Conservation (phyloP, 257 asterid genomes). For the Capsicum rhomboideum region DNA sequence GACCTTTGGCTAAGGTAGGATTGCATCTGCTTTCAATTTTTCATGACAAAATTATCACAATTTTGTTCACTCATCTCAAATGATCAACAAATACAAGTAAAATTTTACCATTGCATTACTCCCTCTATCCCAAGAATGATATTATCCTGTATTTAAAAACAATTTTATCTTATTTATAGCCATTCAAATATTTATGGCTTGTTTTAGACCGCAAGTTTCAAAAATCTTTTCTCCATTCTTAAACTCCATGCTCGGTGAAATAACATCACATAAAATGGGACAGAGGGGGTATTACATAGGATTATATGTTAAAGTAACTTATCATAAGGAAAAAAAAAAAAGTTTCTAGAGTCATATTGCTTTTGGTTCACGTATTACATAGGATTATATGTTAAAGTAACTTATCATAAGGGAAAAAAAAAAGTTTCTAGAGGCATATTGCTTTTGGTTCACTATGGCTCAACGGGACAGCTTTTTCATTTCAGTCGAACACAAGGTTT, state of each 20-base stretch:
- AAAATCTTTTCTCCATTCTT: neutral
- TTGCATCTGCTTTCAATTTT: neutral
- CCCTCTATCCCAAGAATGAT: neutral
- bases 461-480: neutral
- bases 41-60: neutral
- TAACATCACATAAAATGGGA: neutral
- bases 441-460: neutral
- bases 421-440: neutral
- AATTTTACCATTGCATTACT: neutral
- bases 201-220: neutral
- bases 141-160: neutral
- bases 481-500: neutral
- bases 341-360: neutral
- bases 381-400: neutral
- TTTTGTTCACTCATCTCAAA: neutral
- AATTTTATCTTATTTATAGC: neutral
- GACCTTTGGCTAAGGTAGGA: neutral
- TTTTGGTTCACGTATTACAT: neutral
- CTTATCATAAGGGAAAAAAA: neutral
- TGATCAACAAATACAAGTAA: neutral
- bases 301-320: neutral
- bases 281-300: neutral
- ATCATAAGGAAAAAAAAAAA: neutral
- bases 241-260: neutral
- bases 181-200: neutral